Evolutionary conservation across 1,284 basidiomycete species (phyloP), one percentile per base, ranked within the genome.

Genomic region (Rhodotorula sp.): DNA sequence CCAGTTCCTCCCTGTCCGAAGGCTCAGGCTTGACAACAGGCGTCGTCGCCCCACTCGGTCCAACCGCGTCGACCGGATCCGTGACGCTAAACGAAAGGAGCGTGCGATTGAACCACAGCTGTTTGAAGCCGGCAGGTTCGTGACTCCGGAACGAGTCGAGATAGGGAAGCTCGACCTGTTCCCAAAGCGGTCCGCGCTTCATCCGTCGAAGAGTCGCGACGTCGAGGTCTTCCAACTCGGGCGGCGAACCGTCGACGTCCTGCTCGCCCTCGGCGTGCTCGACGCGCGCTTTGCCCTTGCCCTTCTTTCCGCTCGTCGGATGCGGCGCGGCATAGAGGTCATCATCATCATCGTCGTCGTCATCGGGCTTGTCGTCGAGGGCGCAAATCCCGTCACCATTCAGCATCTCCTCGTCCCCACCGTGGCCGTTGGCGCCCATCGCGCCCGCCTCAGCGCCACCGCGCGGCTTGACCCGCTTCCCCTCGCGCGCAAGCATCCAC

Each of bases 401-500:
- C 19, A 12, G 48, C 60, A n/a, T 49, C 14, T 16, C 48, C 5
- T 59, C 26, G 18, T 43, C 58, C 38, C 12, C 26, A 43, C 38
- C 12, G 1, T 10, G 38, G 8, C 38, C 38, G 10, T 43, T 14
- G 38, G 38, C 38, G 26, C 16, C 26, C 45, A 1, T 55, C 16
- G 23, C 38, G 3, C 23, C 54, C 23, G 26, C 43, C 54, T 31
- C 43, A 6, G 14, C 38, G n/a, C 15, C 19, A 26, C 10, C 21
- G 26, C 49, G 60, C 28, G 61, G 49, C 12, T 57, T 21, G 19
- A 67, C 58, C 15, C 50, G 26, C 60, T 76, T 75, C 2, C 78
- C 77, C 62, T 79, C 78, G 19, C 77, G 43, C 10, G 45, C 47
- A 18, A 79, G 67, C 70, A 79, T 68, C 78, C 78, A 79, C 16